Evolutionary conservation across 2,329 filamentous ascomycete species (phyloP).

Genomic region (Hypoxylon sp.): DNA sequence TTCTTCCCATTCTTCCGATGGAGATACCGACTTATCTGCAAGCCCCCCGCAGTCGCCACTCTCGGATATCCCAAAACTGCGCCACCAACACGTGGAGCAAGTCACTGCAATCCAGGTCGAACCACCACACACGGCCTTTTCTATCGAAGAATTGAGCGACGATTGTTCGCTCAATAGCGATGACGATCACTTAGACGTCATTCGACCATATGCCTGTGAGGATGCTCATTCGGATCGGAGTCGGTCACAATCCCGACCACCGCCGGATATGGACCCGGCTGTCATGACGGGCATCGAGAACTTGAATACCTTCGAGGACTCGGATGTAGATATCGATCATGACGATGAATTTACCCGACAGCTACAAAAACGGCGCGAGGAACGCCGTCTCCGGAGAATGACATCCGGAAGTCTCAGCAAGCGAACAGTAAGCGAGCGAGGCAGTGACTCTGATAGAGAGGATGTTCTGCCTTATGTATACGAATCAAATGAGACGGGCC

Average conservation of each 20-base stretch:
- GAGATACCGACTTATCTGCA: slow-evolving; percentile 48
- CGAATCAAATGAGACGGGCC: slow-evolving; percentile 46
- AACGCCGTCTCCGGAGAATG: slow-evolving; percentile 52
- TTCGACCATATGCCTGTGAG: slow-evolving; percentile 52
- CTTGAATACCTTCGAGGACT: slow-evolving; percentile 50
- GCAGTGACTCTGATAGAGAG: slow-evolving; percentile 55
- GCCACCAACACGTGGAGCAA: slow-evolving; percentile 43
- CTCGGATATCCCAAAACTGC: slow-evolving; percentile 48
- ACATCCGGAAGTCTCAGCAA: slow-evolving; percentile 56
- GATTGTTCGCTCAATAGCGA: slow-evolving; percentile 50
- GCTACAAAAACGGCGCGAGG: slow-evolving; percentile 44
- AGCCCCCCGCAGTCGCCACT: slow-evolving; percentile 50
- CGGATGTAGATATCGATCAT: slow-evolving; percentile 46
- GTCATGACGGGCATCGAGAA: slow-evolving; percentile 50
- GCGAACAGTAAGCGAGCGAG: slow-evolving; percentile 56
- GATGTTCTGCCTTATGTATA: slow-evolving; percentile 51
- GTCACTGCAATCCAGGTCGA: slow-evolving; percentile 37
- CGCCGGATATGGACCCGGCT: slow-evolving; percentile 51
- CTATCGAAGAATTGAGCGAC: slow-evolving; percentile 53
- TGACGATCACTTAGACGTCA: slow-evolving; percentile 47
- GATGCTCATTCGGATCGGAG: slow-evolving; percentile 53
- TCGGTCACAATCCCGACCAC: slow-evolving; percentile 47
- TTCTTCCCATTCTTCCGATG: slow-evolving; percentile 52
- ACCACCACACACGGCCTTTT: slow-evolving; percentile 43
- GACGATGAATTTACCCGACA: slow-evolving; percentile 49